Evolutionary conservation across 2,329 filamentous ascomycete species (phyloP).

Genomic region (Simplicillium aogashimaense): DNA sequence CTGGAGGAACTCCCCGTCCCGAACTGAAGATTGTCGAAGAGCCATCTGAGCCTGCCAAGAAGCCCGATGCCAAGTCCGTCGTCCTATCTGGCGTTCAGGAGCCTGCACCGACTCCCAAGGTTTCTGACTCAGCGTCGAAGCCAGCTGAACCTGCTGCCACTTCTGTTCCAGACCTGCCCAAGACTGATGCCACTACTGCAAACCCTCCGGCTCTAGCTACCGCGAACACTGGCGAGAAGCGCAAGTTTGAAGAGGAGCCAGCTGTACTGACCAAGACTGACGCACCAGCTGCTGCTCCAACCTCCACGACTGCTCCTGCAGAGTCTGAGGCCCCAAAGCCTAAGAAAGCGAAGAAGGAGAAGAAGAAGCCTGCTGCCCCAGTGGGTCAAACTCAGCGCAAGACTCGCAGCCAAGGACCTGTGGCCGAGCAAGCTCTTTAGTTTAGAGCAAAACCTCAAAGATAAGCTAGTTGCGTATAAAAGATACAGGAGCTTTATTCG

Average conservation of each 20-base stretch:
- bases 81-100: slow-evolving; percentile 15
- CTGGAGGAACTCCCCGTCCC: slow-evolving; percentile 22
- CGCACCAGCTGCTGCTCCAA: slow-evolving; percentile 5
- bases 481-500: too few relatives aligned
- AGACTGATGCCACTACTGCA: slow-evolving; percentile 6
- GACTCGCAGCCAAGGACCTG: slow-evolving; percentile 32
- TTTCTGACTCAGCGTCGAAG: slow-evolving; percentile 13
- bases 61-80: slow-evolving; percentile 15
- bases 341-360: slow-evolving; percentile 23
- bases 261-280: slow-evolving; percentile 12
- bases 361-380: slow-evolving; percentile 22
- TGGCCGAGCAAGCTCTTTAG: too few relatives aligned
- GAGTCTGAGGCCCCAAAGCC: slow-evolving; percentile 11
- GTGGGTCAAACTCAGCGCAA: slow-evolving; percentile 28
- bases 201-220: slow-evolving; percentile 4
- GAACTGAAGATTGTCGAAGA: slow-evolving; percentile 22
- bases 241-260: slow-evolving; percentile 26
- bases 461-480: too few relatives aligned
- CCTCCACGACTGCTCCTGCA: background rate
- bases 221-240: slow-evolving; percentile 19
- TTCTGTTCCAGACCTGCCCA: background rate
- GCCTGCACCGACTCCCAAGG: slow-evolving; percentile 11
- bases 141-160: slow-evolving; percentile 4
- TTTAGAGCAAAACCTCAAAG: too few relatives aligned
- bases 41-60: slow-evolving; percentile 10